phyloP scores from a whole-genome alignment of 139 green algal genomes.

The Zygnema cylindricum region DNA sequence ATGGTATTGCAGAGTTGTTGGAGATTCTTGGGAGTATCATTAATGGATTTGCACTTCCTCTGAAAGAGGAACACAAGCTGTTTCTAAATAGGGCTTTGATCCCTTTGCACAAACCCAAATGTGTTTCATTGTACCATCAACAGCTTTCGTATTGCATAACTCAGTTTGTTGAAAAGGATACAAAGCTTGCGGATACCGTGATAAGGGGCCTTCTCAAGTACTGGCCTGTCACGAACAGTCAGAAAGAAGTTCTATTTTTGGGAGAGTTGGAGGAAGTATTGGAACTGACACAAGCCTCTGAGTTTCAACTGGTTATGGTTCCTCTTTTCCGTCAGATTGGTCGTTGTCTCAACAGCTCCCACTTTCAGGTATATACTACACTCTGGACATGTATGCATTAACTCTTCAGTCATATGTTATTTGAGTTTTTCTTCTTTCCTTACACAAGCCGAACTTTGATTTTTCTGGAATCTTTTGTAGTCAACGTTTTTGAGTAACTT shows the following conservation, averaged over 20 bases:
- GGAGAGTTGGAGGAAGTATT: conserved; percentile 98
- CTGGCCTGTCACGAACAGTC: conserved; percentile 98
- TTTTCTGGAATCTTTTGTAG: too few species aligned
- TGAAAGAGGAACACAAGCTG: conserved; percentile 88
- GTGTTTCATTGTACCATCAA: conserved; percentile 97
- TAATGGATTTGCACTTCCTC: conserved; percentile 97
- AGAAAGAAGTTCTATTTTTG: conserved; percentile 99
- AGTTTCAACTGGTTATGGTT: conserved; percentile 91
- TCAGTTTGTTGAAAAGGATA: conserved; percentile 99
- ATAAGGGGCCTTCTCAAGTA: conserved; percentile 90
- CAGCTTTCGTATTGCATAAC: conserved; percentile 98
- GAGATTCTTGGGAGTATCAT: conserved; percentile 98
- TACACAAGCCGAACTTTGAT: too few species aligned
- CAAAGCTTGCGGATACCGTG: conserved; percentile 91
- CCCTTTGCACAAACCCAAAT: conserved; percentile 99
- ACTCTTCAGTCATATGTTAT: too few species aligned
- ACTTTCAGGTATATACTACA: conserved; percentile 62
- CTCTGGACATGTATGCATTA: neutral
- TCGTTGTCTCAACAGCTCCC: conserved; percentile 82
- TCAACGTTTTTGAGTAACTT: too few species aligned
- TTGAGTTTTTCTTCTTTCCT: too few species aligned
- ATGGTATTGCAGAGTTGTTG: conserved; percentile 96
- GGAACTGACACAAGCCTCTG: conserved; percentile 89
- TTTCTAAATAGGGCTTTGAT: conserved; percentile 93
- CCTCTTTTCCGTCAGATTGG: conserved; percentile 93